Percentiles rank a stretch among this genome's conserved stretches.
Conservation (phyloP, 257 asterid genomes). For the Leptodermis oblonga region DNA sequence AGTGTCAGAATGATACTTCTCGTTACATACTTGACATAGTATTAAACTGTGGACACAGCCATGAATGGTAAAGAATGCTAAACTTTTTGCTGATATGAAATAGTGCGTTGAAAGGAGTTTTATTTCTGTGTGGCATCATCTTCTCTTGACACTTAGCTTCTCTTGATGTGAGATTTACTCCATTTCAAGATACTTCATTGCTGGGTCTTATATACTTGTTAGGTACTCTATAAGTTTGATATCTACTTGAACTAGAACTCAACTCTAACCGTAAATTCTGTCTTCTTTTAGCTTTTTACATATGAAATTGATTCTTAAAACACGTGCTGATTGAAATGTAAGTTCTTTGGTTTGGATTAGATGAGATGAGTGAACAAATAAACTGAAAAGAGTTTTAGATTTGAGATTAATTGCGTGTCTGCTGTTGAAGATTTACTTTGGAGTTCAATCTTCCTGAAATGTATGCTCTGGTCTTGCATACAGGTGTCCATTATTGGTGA, state of each 20-base stretch:
- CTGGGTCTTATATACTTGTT: not conserved
- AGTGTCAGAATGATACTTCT: slow-evolving; percentile 28
- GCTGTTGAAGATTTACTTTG: not conserved
- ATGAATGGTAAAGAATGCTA: not conserved
- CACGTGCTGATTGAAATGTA: not conserved
- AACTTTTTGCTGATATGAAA: not conserved
- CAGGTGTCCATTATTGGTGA: slow-evolving; percentile 80
- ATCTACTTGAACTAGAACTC: not conserved
- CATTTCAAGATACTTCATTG: not conserved
- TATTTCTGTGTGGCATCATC: not conserved
- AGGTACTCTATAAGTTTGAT: not conserved
- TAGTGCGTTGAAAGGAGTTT: too few relatives aligned
- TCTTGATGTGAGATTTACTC: not conserved
- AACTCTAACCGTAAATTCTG: not conserved
- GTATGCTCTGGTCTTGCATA: slow-evolving; percentile 13
- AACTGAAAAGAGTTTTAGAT: not conserved
- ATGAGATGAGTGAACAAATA: not conserved
- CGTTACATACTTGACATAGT: slow-evolving; percentile 15
- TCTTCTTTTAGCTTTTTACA: not conserved
- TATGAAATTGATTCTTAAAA: too few relatives aligned
- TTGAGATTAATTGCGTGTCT: not conserved
- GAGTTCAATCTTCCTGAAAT: not conserved
- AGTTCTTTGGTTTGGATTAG: not conserved
- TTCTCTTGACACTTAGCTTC: not conserved
- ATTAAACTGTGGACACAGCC: not conserved